Evolutionary conservation across 345 rosid species (phyloP), one percentile per base, ranked within the genome.

Genomic region (Geranium brycei): DNA sequence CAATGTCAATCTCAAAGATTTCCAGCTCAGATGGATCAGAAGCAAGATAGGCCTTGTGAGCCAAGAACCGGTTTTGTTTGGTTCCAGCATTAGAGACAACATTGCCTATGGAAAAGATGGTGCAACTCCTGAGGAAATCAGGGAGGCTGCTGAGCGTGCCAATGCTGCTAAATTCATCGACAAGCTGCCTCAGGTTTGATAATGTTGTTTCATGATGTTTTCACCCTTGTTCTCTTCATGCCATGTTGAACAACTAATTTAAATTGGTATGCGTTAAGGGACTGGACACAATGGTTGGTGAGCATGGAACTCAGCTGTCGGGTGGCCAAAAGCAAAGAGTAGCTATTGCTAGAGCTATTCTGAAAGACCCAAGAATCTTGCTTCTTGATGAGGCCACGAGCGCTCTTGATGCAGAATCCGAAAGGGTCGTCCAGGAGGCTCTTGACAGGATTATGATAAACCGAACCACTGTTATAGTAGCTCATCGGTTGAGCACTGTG

Each of bases 241-340:
- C 0, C 7, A 13, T 60, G 5, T 4, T 31, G 47, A 28, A n/a
- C 40, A 38, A 23, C 30, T 28, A 14, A 19, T 47, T 16, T 3
- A 16, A 18, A 57, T 5, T 4, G 6, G 53, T 10, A 31, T 60
- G 32, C 23, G 1, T 60, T 6, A 62, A 81, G 86, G 86, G 83
- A 55, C 19, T 79, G 16, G 78, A 77, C 62, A 79, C 86, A 4
- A 77, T 72, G 80, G 83, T 82, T 14, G 83, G 83, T 0, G 83
- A 82, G 68, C 86, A 74, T 60, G 86, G 86, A 72, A 77, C 76
- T 68, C 83, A 77, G 57, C 72, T 82, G 38, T 82, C 86, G 0
- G 86, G 86, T 4, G 86, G 86, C 2, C 86, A 82, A 61, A 82
- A 82, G 70, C 86, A 82, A 68, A 71, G 83, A 61, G 64, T 79